phyloP scores from a whole-genome alignment of 768 basidiomycete genomes.

The Trametes gibbosa region DNA sequence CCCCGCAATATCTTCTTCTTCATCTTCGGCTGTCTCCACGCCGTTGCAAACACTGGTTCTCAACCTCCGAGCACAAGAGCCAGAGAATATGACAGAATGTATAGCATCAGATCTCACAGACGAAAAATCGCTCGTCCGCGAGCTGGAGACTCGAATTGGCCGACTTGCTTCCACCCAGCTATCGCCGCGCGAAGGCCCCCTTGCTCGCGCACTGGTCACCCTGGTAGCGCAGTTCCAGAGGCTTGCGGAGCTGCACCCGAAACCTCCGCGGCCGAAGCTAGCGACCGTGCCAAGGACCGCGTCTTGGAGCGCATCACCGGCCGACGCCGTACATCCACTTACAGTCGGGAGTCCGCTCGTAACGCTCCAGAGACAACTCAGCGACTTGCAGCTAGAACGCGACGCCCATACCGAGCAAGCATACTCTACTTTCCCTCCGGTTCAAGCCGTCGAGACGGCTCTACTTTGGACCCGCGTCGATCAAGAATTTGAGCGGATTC shows the following conservation, averaged over 20 bases:
- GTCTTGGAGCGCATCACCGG: slow-evolving; percentile 28
- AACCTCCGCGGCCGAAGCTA: neutral
- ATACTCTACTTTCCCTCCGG: slow-evolving; percentile 37
- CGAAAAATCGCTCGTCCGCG: slow-evolving; percentile 54
- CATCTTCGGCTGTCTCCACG: slow-evolving; percentile 34
- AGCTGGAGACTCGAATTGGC: slow-evolving; percentile 57
- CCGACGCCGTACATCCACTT: neutral
- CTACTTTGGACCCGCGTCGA: slow-evolving; percentile 77
- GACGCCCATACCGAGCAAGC: slow-evolving; percentile 35
- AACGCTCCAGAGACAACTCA: slow-evolving; percentile 64
- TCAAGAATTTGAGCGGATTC: slow-evolving; percentile 66
- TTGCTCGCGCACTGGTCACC: slow-evolving; percentile 67
- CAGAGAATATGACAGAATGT: slow-evolving; percentile 47
- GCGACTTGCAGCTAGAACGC: slow-evolving; percentile 61
- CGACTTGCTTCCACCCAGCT: slow-evolving; percentile 41
- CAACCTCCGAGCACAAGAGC: slow-evolving; percentile 54
- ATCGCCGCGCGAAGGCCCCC: slow-evolving; percentile 48
- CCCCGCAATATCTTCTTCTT: slow-evolving; percentile 27
- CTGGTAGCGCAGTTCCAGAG: slow-evolving; percentile 68
- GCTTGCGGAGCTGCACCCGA: slow-evolving; percentile 32
- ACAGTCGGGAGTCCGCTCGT: slow-evolving; percentile 46
- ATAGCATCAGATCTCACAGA: slow-evolving; percentile 30
- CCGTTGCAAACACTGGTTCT: slow-evolving; percentile 61
- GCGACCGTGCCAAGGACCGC: slow-evolving; percentile 15
- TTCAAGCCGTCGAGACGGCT: slow-evolving; percentile 53